A percentile compares a stretch with the other conserved stretches of the same genome.
Evolutionary conservation across 768 basidiomycete genomes (phyloP).

Genomic region (Russula sp.): DNA sequence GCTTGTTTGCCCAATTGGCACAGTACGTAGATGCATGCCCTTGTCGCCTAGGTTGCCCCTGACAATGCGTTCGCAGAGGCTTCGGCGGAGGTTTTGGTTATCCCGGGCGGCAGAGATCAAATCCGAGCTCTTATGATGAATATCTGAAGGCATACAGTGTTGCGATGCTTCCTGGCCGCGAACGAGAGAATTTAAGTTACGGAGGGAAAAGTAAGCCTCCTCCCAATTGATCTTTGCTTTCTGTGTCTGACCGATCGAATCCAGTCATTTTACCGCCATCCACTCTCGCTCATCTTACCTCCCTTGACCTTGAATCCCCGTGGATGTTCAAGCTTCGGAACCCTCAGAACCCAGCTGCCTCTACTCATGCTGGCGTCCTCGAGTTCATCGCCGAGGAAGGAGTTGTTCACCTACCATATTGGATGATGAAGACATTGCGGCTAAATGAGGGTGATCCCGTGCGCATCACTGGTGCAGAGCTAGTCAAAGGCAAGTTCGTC

Average conservation of each 20-base stretch:
- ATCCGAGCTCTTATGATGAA: slow-evolving; percentile 80
- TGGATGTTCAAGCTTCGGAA: slow-evolving; percentile 98
- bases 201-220: slow-evolving; percentile 92
- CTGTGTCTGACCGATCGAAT: slow-evolving; percentile 26
- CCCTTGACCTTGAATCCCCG: slow-evolving; percentile 83
- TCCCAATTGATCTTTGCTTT: slow-evolving; percentile 31
- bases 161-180: slow-evolving; percentile 84
- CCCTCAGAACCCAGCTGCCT: slow-evolving; percentile 77
- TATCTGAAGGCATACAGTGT: slow-evolving; percentile 95
- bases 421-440: slow-evolving; percentile 99
- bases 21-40: slow-evolving; percentile 42
- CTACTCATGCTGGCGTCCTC: slow-evolving; percentile 94
- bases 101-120: slow-evolving; percentile 45
- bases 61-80: slow-evolving; percentile 42
- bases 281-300: slow-evolving; percentile 81
- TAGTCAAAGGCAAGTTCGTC: slow-evolving; percentile 91
- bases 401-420: slow-evolving; percentile 90
- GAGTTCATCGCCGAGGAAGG: slow-evolving; percentile 99
- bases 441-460: slow-evolving; percentile 95
- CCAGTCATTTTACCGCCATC: slow-evolving; percentile 98
- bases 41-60: background rate
- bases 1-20: slow-evolving; percentile 63
- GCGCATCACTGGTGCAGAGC: slow-evolving; percentile 81
- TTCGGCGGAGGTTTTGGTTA: slow-evolving; percentile 51
- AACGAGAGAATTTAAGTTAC: slow-evolving; percentile 89